phyloP scores from a whole-genome alignment of 352 stramenopile genomes.

The Detonula confervacea region DNA sequence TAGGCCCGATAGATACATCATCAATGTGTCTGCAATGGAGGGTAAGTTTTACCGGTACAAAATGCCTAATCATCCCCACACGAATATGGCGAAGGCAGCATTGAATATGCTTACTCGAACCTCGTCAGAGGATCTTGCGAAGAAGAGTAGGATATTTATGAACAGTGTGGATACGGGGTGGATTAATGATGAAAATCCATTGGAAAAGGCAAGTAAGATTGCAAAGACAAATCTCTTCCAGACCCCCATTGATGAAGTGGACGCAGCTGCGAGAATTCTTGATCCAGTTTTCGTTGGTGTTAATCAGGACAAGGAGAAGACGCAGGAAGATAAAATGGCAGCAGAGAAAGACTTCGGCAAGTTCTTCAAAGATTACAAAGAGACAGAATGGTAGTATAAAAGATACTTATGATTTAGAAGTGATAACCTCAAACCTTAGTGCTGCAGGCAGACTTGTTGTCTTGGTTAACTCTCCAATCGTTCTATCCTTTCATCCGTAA shows the following conservation, averaged over 20 bases:
- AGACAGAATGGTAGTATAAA: conserved; percentile 82
- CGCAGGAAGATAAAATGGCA: conserved; percentile 10
- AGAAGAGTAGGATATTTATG: conserved; percentile 94
- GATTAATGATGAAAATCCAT: conserved; percentile 98
- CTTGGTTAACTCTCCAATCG: too few species aligned
- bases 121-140: conserved; percentile 93
- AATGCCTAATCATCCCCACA: conserved; percentile 96
- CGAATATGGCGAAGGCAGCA: conserved; percentile 97
- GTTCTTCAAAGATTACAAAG: conserved; percentile 87
- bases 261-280: conserved; percentile 93
- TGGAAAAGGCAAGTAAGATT: conserved; percentile 91
- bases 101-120: conserved; percentile 99
- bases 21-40: conserved; percentile 98
- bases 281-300: conserved; percentile 92
- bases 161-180: conserved; percentile 98
- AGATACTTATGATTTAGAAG: too few species aligned
- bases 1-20: conserved; percentile 88
- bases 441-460: not conserved
- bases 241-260: conserved; percentile 97
- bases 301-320: conserved; percentile 46
- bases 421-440: too few species aligned
- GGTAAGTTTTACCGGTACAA: conserved; percentile 99
- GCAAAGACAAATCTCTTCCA: conserved; percentile 93
- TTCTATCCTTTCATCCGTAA: too few species aligned
- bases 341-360: conserved; percentile 66